A percentile compares a stretch with the other conserved stretches of the same genome.
phyloP scores from a whole-genome alignment of 768 basidiomycete genomes.

The Hypholoma fasciculare region DNA sequence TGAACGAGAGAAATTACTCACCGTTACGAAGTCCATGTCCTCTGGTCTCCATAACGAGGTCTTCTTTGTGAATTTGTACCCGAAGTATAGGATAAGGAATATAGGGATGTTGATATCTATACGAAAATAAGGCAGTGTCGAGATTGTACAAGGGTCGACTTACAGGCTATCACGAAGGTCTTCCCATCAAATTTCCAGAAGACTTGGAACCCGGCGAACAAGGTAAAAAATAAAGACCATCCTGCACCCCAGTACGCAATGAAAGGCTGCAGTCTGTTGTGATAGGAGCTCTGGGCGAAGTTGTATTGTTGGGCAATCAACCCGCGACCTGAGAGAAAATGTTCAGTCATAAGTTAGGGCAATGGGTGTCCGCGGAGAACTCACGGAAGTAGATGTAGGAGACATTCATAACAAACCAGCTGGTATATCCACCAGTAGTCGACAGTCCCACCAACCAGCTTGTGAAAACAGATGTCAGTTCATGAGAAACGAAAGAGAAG shows the following conservation, averaged over 20 bases:
- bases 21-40: conserved; percentile 75
- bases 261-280: conserved; percentile 63
- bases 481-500: background rate
- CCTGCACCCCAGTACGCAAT: conserved; percentile 69
- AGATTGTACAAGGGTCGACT: conserved; percentile 9
- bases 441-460: conserved; percentile 73
- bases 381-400: conserved; percentile 73
- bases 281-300: conserved; percentile 61
- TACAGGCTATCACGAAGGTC: conserved; percentile 46
- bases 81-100: conserved; percentile 40
- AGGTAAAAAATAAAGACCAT: conserved; percentile 63
- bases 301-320: conserved; percentile 65
- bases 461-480: background rate
- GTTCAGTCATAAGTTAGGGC: background rate
- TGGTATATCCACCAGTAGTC: conserved; percentile 67
- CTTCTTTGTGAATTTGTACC: conserved; percentile 41
- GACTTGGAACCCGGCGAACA: conserved; percentile 51
- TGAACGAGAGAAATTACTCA: conserved; percentile 24
- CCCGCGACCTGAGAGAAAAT: conserved; percentile 49
- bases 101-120: conserved; percentile 50
- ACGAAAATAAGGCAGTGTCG: background rate
- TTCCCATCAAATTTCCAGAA: conserved; percentile 64
- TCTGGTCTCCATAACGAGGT: conserved; percentile 52
- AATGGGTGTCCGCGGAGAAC: conserved; percentile 20
- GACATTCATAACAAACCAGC: conserved; percentile 67